phyloP scores from a whole-genome alignment of 2,329 filamentous ascomycete species.

The Colletotrichum abscissum region DNA sequence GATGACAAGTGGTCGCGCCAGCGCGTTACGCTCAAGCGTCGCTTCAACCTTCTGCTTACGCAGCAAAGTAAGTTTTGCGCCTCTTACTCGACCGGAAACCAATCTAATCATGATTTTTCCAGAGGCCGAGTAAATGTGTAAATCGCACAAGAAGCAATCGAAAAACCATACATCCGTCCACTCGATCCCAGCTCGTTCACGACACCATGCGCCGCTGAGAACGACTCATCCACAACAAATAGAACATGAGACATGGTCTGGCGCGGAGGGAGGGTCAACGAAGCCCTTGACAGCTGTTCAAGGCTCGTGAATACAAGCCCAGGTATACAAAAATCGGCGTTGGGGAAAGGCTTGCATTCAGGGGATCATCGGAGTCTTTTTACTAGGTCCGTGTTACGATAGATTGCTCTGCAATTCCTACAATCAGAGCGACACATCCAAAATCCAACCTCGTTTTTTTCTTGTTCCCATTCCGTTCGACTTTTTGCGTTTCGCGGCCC shows the following conservation, averaged over 20 bases:
- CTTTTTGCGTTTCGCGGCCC: not conserved
- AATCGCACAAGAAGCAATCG: not conserved
- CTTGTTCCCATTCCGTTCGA: slow-evolving; percentile 13
- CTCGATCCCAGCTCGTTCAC: slow-evolving; percentile 1
- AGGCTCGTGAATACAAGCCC: slow-evolving; percentile 3
- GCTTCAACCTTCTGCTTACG: slow-evolving; percentile 88
- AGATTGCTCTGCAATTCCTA: slow-evolving; percentile 18
- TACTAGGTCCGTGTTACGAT: slow-evolving; percentile 23
- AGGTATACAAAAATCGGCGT: slow-evolving; percentile 30
- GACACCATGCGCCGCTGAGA: not conserved
- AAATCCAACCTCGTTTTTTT: slow-evolving; percentile 21
- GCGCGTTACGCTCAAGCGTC: slow-evolving; percentile 93
- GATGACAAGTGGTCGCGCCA: slow-evolving; percentile 99
- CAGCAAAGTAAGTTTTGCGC: slow-evolving; percentile 68
- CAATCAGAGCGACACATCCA: slow-evolving; percentile 14
- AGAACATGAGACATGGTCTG: not conserved
- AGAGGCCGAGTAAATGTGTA: slow-evolving; percentile 10
- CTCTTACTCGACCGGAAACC: no score
- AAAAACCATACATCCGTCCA: slow-evolving; percentile 7
- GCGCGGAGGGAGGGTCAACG: not conserved
- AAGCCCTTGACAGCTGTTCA: not conserved
- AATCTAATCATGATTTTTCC: slow-evolving; percentile 1
- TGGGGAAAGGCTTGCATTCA: slow-evolving; percentile 32
- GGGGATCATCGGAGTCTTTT: slow-evolving; percentile 23
- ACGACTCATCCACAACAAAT: slow-evolving; percentile 1